Conservation (phyloP, 371 early-diverging fungal genomes). For the Chytridium lagenaria region DNA sequence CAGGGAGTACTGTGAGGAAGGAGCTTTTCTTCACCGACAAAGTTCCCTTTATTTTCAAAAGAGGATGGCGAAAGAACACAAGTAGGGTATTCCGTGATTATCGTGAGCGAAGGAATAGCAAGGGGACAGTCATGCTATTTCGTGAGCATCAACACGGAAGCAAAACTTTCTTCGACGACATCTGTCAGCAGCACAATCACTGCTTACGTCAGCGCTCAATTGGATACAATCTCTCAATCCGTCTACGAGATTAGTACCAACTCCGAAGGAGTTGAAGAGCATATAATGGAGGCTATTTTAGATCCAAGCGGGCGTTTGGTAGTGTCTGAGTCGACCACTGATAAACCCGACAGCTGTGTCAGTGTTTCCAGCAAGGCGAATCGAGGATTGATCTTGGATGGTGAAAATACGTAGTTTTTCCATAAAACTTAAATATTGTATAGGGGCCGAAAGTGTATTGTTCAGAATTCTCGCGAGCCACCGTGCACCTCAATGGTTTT, state of each 20-base stretch:
- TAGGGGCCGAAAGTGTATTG: slow-evolving; percentile 16
- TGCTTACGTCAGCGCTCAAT: slow-evolving; percentile 20
- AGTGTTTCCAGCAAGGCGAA: background rate
- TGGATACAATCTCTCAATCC: slow-evolving; percentile 33
- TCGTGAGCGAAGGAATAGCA: slow-evolving; percentile 11
- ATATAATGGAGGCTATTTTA: slow-evolving; percentile 21
- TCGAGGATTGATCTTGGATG: slow-evolving; percentile 22
- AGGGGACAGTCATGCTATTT: slow-evolving; percentile 27
- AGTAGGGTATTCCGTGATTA: background rate
- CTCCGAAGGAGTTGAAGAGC: slow-evolving; percentile 7
- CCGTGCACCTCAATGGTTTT: background rate
- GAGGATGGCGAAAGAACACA: background rate
- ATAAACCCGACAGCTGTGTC: slow-evolving; percentile 6
- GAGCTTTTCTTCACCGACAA: slow-evolving; percentile 15
- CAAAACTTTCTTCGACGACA: background rate
- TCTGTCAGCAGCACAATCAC: slow-evolving; percentile 15
- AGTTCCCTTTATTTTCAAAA: slow-evolving; percentile 7
- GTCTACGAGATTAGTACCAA: slow-evolving; percentile 14
- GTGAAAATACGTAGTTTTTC: slow-evolving; percentile 1
- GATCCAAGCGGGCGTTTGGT: slow-evolving; percentile 14
- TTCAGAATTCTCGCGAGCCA: slow-evolving; percentile 11
- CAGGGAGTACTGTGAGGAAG: background rate
- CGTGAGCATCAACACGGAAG: slow-evolving; percentile 26
- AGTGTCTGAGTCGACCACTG: slow-evolving; percentile 27
- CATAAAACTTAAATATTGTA: slow-evolving; percentile 4